Percentiles rank a stretch among this genome's conserved stretches.
Conservation (phyloP, 495 filamentous ascomycete genomes). For the Aspergillus egyptiacus region DNA sequence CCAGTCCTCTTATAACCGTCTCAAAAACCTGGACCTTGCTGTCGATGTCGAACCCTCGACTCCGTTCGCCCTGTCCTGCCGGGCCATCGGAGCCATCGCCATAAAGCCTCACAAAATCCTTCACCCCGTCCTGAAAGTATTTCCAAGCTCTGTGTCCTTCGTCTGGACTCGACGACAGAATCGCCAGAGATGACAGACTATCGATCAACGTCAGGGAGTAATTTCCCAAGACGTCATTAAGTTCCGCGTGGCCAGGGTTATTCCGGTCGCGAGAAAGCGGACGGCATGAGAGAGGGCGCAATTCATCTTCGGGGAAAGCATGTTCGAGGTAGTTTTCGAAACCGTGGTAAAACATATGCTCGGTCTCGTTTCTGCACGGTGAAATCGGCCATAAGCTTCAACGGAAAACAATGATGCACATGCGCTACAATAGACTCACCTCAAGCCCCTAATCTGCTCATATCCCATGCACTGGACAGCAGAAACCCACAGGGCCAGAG, state of each 20-base stretch:
- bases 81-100: constrained; percentile 72
- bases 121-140: constrained; percentile 77
- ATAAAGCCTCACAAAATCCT: constrained; percentile 74
- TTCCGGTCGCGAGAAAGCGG: constrained; percentile 76
- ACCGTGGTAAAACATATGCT: constrained; percentile 94
- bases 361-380: constrained; percentile 63
- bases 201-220: constrained; percentile 95
- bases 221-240: constrained; percentile 94
- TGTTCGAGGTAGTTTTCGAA: constrained; percentile 91
- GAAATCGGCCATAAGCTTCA: not conserved
- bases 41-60: constrained; percentile 88
- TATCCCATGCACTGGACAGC: constrained; percentile 38
- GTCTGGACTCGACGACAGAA: constrained; percentile 68
- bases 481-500: constrained; percentile 38
- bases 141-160: constrained; percentile 54
- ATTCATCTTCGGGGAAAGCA: constrained; percentile 95
- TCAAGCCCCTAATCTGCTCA: constrained; percentile 36
- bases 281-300: constrained; percentile 78
- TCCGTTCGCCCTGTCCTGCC: constrained; percentile 62
- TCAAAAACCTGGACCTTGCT: constrained; percentile 98
- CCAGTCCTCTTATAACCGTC: constrained; percentile 89
- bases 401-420: not conserved
- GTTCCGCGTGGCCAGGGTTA: constrained; percentile 74
- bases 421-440: constrained; percentile 20
- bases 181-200: constrained; percentile 87